phyloP scores from a whole-genome alignment of 1,284 basidiomycete species.

The Fomitopsis betulina region DNA sequence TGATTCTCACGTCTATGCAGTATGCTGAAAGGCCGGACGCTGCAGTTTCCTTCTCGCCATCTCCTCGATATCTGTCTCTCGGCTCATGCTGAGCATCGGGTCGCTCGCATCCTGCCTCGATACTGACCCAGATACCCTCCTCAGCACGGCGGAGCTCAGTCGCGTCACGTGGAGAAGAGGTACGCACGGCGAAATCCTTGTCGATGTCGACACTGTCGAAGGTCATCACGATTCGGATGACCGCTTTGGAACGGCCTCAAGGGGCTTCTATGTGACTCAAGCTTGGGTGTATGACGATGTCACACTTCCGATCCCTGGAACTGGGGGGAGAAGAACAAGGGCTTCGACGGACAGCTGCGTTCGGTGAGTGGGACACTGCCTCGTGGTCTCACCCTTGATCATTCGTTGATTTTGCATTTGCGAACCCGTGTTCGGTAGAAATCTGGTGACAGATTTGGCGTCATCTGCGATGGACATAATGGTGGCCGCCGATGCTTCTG shows the following conservation, averaged over 20 bases:
- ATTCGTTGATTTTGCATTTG: too few relatives aligned
- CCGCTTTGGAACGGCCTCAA: not conserved
- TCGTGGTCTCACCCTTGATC: too few relatives aligned
- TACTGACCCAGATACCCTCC: slow-evolving; percentile 16
- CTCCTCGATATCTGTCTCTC: slow-evolving; percentile 18
- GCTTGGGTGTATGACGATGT: not conserved
- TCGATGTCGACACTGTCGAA: slow-evolving; percentile 24
- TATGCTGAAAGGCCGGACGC: not conserved
- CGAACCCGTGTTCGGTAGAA: too few relatives aligned
- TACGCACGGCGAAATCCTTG: slow-evolving; percentile 34
- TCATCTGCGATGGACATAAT: too few relatives aligned
- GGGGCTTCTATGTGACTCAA: not conserved
- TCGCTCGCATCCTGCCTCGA: slow-evolving; percentile 19
- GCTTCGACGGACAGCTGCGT: too few relatives aligned
- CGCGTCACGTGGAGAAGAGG: slow-evolving; percentile 31
- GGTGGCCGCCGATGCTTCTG: too few relatives aligned
- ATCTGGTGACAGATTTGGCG: too few relatives aligned
- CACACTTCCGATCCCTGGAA: not conserved
- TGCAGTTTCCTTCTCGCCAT: slow-evolving; percentile 7
- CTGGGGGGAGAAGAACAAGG: too few relatives aligned
- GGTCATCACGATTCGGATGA: not conserved
- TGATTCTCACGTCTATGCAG: not conserved
- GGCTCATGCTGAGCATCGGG: slow-evolving; percentile 20
- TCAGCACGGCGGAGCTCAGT: slow-evolving; percentile 21
- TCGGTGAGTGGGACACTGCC: not conserved